Evolutionary conservation across 495 filamentous ascomycete genomes (phyloP).

Genomic region (Letharia columbiana): DNA sequence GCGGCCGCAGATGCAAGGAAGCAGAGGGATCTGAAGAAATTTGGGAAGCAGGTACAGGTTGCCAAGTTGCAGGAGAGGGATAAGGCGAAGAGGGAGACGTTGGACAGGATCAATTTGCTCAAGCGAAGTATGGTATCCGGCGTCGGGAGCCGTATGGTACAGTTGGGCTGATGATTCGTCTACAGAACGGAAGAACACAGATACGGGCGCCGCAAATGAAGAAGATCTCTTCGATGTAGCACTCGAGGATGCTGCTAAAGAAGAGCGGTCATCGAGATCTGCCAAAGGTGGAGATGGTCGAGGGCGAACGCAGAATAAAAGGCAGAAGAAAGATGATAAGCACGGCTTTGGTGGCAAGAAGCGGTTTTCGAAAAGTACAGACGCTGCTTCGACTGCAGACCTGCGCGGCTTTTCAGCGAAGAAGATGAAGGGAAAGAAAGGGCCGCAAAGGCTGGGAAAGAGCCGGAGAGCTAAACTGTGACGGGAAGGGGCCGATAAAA

Average conservation of each 20-base stretch:
- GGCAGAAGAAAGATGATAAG: constrained; percentile 86
- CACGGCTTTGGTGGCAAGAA: constrained; percentile 96
- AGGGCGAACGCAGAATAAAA: constrained; percentile 47
- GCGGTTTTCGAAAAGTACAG: constrained; percentile 75
- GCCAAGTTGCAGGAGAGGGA: constrained; percentile 88
- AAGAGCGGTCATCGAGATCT: constrained; percentile 30
- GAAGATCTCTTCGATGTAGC: constrained; percentile 91
- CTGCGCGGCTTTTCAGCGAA: constrained; percentile 65
- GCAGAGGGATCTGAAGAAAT: constrained; percentile 95
- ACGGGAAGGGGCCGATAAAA: not conserved
- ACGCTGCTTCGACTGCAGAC: constrained; percentile 71
- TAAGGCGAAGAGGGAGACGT: constrained; percentile 79
- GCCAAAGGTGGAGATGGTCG: constrained; percentile 25
- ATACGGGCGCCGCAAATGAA: constrained; percentile 57
- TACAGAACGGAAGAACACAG: constrained; percentile 74
- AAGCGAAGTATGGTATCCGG: constrained; percentile 70
- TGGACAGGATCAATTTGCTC: constrained; percentile 86
- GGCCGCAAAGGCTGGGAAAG: constrained; percentile 54
- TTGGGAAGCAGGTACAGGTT: constrained; percentile 96
- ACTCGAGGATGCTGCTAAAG: constrained; percentile 66
- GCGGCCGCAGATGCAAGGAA: constrained; percentile 82
- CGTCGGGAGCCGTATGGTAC: not conserved
- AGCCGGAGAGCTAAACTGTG: constrained; percentile 43
- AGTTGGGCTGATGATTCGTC: constrained; percentile 25
- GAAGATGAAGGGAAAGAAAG: constrained; percentile 66